Base-by-base conservation (phyloP, 345 rosid genomes). In the Luvunga scandens region DNA sequence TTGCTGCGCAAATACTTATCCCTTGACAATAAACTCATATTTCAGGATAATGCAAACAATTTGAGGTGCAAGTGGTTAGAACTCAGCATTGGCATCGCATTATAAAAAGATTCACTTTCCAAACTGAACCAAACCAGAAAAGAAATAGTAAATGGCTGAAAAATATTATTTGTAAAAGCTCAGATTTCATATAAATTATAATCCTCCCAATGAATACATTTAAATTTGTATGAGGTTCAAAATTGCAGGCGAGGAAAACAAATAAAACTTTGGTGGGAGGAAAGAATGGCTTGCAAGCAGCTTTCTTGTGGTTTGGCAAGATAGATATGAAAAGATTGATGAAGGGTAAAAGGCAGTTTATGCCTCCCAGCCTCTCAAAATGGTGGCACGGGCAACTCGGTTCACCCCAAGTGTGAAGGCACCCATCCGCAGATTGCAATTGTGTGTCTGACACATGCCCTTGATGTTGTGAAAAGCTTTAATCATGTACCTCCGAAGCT, bases 381-480 rank as follows among this genome's bases (percentile, higher is more conserved):
- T 81, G 36, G 98, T 91, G 73, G 98, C 97, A 22, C 98, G 90
- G 2, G 98, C 99, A 60, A 97, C 98, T 6, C 98, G 90, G 90
- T 91, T 94, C 42, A 97, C 93, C 4, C 98, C 99, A 1, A 97
- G 99, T 4, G 99, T 92, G 82, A 97, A 97, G 73, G 99, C 99
- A 36, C 99, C 99, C 98, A 97, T 97, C 66, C 99, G 94, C 59
- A 94, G 95, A 84, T 84, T 88, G 88, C 99, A 97, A 33, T 91
- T 25, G 79, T 97, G 93, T 5, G 91, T 72, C 76, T 91, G 89
- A 83, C 98, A 97, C 99, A 93, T 97, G 78, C 70, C 60, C 91
- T 94, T 94, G 87, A 97, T 91, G 89, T 93, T 86, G 57, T 85
- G 90, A n/a, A 94, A 93, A 39, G 94, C 96, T 77, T 80, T 83